These are phyloP conservation scores for Pistacia vera DNA, from an alignment of 345 rosid genomes.

Conservation along the genomic window DNA sequence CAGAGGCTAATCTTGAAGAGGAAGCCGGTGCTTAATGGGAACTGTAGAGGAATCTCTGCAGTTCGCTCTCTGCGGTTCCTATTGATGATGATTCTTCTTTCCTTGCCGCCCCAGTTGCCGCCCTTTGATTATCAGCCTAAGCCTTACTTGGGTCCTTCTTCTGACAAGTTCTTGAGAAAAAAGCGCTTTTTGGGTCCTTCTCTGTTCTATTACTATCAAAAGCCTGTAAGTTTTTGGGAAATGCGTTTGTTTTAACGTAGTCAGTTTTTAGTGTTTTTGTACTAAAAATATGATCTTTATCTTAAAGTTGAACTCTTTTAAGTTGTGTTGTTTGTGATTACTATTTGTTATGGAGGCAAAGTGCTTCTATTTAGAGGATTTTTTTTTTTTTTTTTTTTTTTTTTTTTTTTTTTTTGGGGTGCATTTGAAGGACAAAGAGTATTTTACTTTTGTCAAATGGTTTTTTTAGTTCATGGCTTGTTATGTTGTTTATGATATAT, in stretches of 20 bases:
- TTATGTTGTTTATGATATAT: not conserved
- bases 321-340: not conserved
- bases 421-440: not conserved
- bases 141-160: constrained; percentile 72
- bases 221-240: constrained; percentile 57
- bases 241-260: no score
- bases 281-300: not conserved
- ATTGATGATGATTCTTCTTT: not conserved
- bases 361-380: constrained; percentile 14
- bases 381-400: no score
- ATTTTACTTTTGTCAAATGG: not conserved
- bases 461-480: not conserved
- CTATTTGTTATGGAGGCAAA: no score
- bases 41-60: not conserved
- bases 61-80: no score
- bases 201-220: constrained; percentile 80
- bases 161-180: constrained; percentile 70
- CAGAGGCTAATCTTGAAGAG: constrained; percentile 41
- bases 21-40: not conserved
- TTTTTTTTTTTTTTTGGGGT: not conserved
- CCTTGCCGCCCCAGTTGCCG: constrained; percentile 60
- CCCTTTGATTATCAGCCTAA: constrained; percentile 66
- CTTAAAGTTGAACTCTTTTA: not conserved
- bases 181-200: constrained; percentile 89
- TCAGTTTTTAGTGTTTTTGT: no score